Percentiles rank a stretch among this genome's conserved stretches.
phyloP scores from a whole-genome alignment of 441 rosid genomes.

The Syzygium malaccense region DNA sequence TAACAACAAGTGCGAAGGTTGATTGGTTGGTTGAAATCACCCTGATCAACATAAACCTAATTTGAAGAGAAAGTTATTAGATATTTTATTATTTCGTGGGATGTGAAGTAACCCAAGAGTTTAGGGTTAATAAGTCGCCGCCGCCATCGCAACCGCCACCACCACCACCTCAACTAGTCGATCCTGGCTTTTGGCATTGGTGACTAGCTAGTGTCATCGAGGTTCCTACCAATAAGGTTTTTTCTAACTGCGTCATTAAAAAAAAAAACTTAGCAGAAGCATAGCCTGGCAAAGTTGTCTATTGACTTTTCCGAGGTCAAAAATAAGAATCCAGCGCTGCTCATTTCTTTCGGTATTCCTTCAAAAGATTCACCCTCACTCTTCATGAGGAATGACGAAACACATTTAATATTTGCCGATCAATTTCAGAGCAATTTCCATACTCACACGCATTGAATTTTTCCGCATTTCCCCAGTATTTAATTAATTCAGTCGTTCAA shows the following conservation, averaged over 20 bases:
- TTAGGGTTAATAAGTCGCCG: neutral
- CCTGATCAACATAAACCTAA: neutral
- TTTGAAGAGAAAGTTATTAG: neutral
- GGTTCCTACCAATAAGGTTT: neutral
- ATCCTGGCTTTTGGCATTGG: neutral
- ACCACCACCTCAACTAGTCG: neutral
- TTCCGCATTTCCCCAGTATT: neutral
- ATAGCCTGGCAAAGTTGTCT: neutral
- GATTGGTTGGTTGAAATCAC: neutral
- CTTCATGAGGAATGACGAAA: neutral
- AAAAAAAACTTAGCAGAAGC: neutral
- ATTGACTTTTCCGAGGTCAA: neutral
- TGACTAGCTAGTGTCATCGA: neutral
- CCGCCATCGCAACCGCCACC: neutral
- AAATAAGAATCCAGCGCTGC: neutral
- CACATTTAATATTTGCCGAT: neutral
- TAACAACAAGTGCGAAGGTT: neutral
- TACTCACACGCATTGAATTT: neutral
- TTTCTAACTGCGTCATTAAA: neutral
- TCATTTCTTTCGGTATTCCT: neutral
- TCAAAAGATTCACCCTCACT: neutral
- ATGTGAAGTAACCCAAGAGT: neutral
- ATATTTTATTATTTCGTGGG: neutral
- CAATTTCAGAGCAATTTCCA: neutral
- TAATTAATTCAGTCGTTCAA: neutral